These are phyloP conservation scores for Cadophora sp. DNA, from an alignment of 2,329 filamentous ascomycete species.

Conservation along the genomic window DNA sequence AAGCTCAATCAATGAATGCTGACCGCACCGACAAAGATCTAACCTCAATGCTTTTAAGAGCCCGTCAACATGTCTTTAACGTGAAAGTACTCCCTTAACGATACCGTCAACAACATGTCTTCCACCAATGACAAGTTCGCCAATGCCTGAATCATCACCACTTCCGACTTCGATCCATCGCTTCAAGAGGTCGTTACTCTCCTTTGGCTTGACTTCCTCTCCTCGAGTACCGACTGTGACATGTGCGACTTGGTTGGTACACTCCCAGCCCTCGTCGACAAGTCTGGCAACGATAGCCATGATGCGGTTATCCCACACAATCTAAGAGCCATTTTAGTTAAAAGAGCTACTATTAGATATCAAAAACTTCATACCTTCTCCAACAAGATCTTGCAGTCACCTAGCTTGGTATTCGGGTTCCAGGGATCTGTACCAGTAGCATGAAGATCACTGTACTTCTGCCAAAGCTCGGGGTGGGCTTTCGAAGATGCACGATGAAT, in stretches of 20 bases:
- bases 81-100: conserved; percentile 42
- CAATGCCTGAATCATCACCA: conserved; percentile 43
- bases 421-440: conserved; percentile 40
- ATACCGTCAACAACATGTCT: conserved; percentile 40
- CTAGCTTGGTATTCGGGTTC: conserved; percentile 61
- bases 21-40: background rate
- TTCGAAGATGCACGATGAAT: conserved; percentile 76
- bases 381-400: conserved; percentile 67
- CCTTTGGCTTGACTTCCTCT: conserved; percentile 81
- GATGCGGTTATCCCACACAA: conserved; percentile 85
- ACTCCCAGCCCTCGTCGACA: conserved; percentile 68
- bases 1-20: background rate
- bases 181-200: conserved; percentile 86
- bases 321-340: conserved; percentile 44
- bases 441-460: conserved; percentile 70
- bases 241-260: conserved; percentile 80
- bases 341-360: background rate
- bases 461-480: conserved; percentile 75
- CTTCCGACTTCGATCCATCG: conserved; percentile 72
- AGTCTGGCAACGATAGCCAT: conserved; percentile 92
- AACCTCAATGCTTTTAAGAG: background rate
- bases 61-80: conserved; percentile 24
- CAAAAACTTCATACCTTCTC: conserved; percentile 57
- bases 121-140: conserved; percentile 41
- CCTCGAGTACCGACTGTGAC: conserved; percentile 87